Evolutionary conservation across 371 early-diverging fungal genomes (phyloP).

Genomic region (Mucor lusitanicus): DNA sequence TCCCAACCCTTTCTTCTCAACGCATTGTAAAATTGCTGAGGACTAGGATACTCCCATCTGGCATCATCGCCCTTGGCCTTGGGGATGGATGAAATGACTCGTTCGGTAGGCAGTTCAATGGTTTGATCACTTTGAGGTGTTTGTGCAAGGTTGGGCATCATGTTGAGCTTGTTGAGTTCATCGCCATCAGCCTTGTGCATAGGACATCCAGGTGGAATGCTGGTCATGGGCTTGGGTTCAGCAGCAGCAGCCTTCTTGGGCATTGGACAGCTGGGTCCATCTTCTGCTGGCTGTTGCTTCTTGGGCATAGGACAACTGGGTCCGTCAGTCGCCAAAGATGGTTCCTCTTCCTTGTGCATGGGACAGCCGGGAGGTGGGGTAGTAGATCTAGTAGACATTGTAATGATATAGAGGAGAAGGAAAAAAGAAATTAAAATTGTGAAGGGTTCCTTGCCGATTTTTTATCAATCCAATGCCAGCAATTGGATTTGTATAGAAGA

Average conservation of each 20-base stretch:
- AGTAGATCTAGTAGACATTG: neutral
- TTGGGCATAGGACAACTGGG: conserved; percentile 13
- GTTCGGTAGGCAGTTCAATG: conserved; percentile 72
- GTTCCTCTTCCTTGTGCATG: conserved; percentile 4
- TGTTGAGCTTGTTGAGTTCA: conserved; percentile 78
- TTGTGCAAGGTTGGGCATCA: conserved; percentile 82
- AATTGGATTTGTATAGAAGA: neutral
- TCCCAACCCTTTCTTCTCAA: conserved; percentile 93
- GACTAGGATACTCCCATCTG: conserved; percentile 95
- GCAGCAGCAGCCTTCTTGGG: conserved; percentile 37
- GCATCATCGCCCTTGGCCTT: conserved; percentile 40
- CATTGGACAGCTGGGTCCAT: conserved; percentile 52
- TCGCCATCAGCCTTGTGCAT: conserved; percentile 47
- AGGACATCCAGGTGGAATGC: conserved; percentile 34
- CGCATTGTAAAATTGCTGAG: conserved; percentile 96
- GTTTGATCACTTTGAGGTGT: conserved; percentile 65
- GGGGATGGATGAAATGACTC: conserved; percentile 66
- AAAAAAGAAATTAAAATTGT: neutral
- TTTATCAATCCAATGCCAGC: neutral
- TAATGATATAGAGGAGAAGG: neutral
- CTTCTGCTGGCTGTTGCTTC: neutral
- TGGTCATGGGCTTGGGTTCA: conserved; percentile 13
- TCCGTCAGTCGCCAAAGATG: neutral
- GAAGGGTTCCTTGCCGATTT: conserved; percentile 10
- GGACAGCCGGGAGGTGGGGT: conserved; percentile 5